Base-by-base conservation (phyloP, 2,329 filamentous ascomycete genomes). In the Pyrenochaeta sp. region DNA sequence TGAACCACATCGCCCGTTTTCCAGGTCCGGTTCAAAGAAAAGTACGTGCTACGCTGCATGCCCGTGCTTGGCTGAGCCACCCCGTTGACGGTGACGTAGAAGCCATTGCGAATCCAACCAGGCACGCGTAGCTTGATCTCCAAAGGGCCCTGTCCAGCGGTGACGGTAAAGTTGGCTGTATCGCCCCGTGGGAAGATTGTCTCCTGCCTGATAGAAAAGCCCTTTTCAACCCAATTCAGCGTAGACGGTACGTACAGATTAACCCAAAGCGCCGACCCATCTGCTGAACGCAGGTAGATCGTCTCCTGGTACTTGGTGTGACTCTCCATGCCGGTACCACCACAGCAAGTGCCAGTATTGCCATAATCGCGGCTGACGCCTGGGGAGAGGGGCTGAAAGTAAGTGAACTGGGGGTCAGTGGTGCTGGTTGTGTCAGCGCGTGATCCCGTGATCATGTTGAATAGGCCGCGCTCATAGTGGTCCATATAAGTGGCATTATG, bases 291-390 rank as follows among this genome's bases (percentile, higher is more conserved):
- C 15, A 59, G 35, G 18, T 60, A 60, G 18, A 60, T 32, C 2
- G 56, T 56, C n/a, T 60, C 53, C 35, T 60, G 56, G 32, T 60
- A 60, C 40, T 60, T 60, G 15, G 56, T 60, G 36, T 56, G 49
- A 35, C 53, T 56, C 29, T 60, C 56, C 56, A 59, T 59, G 12
- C 56, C 52, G 4, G 52, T 56, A 11, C 56, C 56, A 10, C 56
- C 56, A 29, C 56, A 59, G 44, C 56, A 59, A 12, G 56, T 59
- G 9, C 56, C 56, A 0, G 56, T 59, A 43, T 59, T 59, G n/a
- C 45, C 56, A 33, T 56, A 59, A 3, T 56, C 52, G 21, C 56
- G 56, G 21, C 15, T 31, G 2, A 52, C 37, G 21, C 56, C 52
- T 37, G 56, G 52, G 4, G 52, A 41, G 3, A 59, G 46, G 1